A percentile compares a stretch with the other conserved stretches of the same genome.
Conservation (phyloP, 805 yeast species). For the Starmerella geochares region DNA sequence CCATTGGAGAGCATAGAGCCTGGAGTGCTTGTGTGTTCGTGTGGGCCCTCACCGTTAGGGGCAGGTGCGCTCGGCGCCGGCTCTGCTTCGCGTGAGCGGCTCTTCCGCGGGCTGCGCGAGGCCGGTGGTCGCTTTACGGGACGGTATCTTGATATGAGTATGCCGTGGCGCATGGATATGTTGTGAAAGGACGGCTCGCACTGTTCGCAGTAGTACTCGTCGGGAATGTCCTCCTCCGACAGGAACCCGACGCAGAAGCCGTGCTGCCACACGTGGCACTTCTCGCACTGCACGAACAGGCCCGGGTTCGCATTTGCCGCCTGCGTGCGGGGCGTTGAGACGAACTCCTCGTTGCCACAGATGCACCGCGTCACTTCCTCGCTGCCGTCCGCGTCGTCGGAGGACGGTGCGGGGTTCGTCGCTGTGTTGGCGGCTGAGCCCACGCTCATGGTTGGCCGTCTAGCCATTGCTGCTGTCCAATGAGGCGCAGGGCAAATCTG, state of each 20-base stretch:
- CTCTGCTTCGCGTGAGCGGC: not conserved
- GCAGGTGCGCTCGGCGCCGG: not conserved
- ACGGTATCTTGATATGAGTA: slow-evolving; percentile 14
- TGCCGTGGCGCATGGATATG: slow-evolving; percentile 14
- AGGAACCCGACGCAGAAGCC: slow-evolving; percentile 87
- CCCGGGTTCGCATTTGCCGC: slow-evolving; percentile 72
- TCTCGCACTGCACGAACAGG: slow-evolving; percentile 88
- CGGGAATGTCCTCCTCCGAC: slow-evolving; percentile 70
- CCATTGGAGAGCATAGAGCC: no score
- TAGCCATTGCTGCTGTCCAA: slow-evolving; percentile 12
- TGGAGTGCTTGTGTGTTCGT: not conserved
- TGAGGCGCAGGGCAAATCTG: not conserved
- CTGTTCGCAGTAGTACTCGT: slow-evolving; percentile 86
- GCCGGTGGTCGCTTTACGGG: slow-evolving; percentile 5
- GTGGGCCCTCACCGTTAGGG: not conserved
- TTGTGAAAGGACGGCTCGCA: slow-evolving; percentile 78
- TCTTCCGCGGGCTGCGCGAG: not conserved
- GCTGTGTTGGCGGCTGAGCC: not conserved
- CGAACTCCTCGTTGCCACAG: slow-evolving; percentile 44
- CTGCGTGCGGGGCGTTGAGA: slow-evolving; percentile 28
- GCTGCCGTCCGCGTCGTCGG: slow-evolving; percentile 24
- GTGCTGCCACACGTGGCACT: slow-evolving; percentile 94
- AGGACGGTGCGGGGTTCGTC: not conserved
- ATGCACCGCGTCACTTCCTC: slow-evolving; percentile 47
- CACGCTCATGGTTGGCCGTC: slow-evolving; percentile 6